Conservation (phyloP, 2,329 filamentous ascomycete genomes). For the Orbilia ellipsospora region DNA sequence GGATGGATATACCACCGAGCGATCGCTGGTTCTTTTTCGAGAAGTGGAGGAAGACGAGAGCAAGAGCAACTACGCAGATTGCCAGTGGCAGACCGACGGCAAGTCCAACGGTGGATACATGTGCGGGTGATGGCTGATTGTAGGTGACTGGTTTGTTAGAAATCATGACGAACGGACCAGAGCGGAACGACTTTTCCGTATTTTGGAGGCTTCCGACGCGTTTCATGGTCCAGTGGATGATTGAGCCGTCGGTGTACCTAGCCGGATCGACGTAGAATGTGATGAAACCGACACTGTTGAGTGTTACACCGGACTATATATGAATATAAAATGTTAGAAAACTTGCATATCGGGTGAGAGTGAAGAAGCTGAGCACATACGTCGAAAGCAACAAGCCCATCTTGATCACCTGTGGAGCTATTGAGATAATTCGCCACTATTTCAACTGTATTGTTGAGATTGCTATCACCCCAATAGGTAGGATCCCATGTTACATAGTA, state of each 20-base stretch:
- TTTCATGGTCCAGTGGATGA: constrained; percentile 51
- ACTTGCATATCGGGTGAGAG: neutral
- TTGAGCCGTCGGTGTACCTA: constrained; percentile 32
- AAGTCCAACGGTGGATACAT: constrained; percentile 46
- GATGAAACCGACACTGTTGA: constrained; percentile 44
- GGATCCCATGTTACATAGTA: constrained; percentile 55
- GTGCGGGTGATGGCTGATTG: constrained; percentile 24
- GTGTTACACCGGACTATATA: constrained; percentile 41
- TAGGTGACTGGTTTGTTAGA: constrained; percentile 33
- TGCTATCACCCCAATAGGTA: constrained; percentile 45
- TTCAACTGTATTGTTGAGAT: constrained; percentile 40
- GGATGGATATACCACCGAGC: constrained; percentile 44
- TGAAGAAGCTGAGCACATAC: neutral
- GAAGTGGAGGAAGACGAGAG: constrained; percentile 38
- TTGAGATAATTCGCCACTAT: constrained; percentile 41
- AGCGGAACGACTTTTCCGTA: constrained; percentile 47
- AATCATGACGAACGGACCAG: constrained; percentile 30
- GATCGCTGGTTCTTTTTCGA: constrained; percentile 40
- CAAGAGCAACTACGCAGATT: constrained; percentile 32
- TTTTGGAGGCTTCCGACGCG: constrained; percentile 35
- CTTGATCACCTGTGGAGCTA: constrained; percentile 18
- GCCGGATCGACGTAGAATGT: constrained; percentile 51
- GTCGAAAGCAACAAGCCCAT: constrained; percentile 46
- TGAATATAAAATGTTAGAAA: constrained; percentile 4
- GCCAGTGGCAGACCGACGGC: constrained; percentile 45